Evolutionary conservation across 23 red algal species (phyloP).

Genomic region (Pyropia yezoensis): DNA sequence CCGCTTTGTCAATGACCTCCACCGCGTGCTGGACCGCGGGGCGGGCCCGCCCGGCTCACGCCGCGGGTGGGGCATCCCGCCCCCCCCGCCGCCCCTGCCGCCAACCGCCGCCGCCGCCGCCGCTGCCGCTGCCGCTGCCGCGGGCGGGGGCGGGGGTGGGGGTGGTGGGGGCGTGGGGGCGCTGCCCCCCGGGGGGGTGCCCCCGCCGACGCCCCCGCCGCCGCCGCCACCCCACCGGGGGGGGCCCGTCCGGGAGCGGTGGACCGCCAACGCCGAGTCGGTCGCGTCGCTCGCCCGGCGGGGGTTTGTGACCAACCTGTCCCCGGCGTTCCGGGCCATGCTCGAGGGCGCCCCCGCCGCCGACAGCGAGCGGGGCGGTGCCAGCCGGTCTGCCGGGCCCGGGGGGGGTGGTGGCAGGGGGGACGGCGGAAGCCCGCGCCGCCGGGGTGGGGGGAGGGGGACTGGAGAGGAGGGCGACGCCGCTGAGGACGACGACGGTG

Average conservation of each 20-base stretch:
- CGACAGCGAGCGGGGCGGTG: slow-evolving; percentile 15
- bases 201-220: neutral
- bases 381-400: neutral
- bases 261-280: neutral
- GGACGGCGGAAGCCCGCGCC: no score
- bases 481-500: no score
- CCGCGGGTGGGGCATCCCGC: slow-evolving; percentile 9
- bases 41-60: slow-evolving; percentile 6
- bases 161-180: neutral
- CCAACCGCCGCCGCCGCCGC: neutral
- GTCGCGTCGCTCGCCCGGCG: neutral
- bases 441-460: no score
- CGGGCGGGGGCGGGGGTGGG: neutral
- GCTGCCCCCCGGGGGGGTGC: neutral
- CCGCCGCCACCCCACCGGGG: slow-evolving; percentile 4
- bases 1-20: slow-evolving; percentile 29
- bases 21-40: slow-evolving; percentile 14
- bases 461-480: no score
- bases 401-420: no score
- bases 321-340: neutral
- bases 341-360: neutral
- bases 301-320: neutral
- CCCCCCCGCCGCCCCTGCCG: slow-evolving; percentile 16
- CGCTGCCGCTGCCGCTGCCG: neutral
- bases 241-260: neutral